These are phyloP conservation scores for Dictyostelium firmibasis DNA, from an alignment of 78 protist genomes.

Conservation along the genomic window DNA sequence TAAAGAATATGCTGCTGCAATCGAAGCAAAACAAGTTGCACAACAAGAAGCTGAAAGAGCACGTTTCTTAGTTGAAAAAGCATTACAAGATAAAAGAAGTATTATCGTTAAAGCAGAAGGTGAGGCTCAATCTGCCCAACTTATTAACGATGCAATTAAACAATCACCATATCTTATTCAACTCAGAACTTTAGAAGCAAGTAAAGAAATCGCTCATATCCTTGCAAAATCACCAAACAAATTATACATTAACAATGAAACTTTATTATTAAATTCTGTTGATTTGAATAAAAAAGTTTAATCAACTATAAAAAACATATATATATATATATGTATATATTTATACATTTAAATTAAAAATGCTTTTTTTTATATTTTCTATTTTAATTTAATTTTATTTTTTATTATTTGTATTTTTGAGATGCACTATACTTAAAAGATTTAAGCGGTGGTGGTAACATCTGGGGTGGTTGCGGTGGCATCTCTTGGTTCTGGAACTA, in stretches of 20 bases:
- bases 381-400: neutral
- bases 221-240: constrained; percentile 83
- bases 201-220: constrained; percentile 88
- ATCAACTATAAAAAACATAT: neutral
- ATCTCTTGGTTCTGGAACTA: constrained; percentile 16
- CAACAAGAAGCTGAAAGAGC: constrained; percentile 98
- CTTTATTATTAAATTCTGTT: constrained; percentile 57
- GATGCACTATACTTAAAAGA: too few relatives aligned
- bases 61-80: constrained; percentile 93
- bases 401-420: neutral
- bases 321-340: neutral
- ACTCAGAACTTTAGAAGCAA: constrained; percentile 90
- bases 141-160: constrained; percentile 90
- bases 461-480: constrained; percentile 27
- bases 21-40: constrained; percentile 95
- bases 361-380: neutral
- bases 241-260: constrained; percentile 84
- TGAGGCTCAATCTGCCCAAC: constrained; percentile 94
- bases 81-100: constrained; percentile 92
- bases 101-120: constrained; percentile 96
- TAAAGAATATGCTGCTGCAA: constrained; percentile 95
- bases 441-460: neutral
- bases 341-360: too few relatives aligned
- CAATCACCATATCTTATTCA: constrained; percentile 92
- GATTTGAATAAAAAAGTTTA: neutral